Base-by-base conservation (phyloP, 495 filamentous ascomycete genomes). In the Delitschia confertaspora region DNA sequence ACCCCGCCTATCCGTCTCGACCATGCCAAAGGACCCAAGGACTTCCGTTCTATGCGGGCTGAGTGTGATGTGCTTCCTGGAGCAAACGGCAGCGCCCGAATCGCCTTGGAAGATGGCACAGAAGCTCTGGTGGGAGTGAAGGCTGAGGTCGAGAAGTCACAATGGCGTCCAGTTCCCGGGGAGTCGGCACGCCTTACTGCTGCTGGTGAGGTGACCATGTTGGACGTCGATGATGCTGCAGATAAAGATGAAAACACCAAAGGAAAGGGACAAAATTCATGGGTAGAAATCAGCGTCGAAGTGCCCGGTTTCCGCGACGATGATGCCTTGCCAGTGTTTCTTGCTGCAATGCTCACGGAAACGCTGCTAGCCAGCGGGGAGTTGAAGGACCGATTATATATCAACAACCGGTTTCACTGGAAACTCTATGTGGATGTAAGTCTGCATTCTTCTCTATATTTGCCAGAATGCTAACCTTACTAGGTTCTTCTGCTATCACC, bases 71-170 rank as follows among this genome's bases (percentile, higher is more conserved):
- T 96, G 38, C 76, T 98, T 0, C 88, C 93, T 0, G 76, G 78
- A 38, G 78, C 88, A 18, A 93, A 95, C 60, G 91, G 93, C 34
- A 88, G 83, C 65, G 88, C 91, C 45, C 78, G 93, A 27, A 76
- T 98, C 33, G 89, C 88, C 42, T 93, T 95, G 62, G 83, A 86
- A 9, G 91, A 96, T 60, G 93, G 93, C 31, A 89, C 84, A 1
- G 89, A 98, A 64, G 91, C 88, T 5, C 79, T 96, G 45, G 89
- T 94, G 16, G 91, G 91, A 23, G 80, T 95, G 35, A 96, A 96
- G 62, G 86, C 79, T 3, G 89, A 95, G 62, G 83, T 96, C 5
- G 85, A 95, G 66, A 75, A 72, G 62, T 82, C 79, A 7, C 47
- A 30, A 55, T 46, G 45, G 40, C 40, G 30, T 21, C 21, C 38